Evolutionary conservation across 768 basidiomycete species (phyloP).

Genomic region (Russula lepida): DNA sequence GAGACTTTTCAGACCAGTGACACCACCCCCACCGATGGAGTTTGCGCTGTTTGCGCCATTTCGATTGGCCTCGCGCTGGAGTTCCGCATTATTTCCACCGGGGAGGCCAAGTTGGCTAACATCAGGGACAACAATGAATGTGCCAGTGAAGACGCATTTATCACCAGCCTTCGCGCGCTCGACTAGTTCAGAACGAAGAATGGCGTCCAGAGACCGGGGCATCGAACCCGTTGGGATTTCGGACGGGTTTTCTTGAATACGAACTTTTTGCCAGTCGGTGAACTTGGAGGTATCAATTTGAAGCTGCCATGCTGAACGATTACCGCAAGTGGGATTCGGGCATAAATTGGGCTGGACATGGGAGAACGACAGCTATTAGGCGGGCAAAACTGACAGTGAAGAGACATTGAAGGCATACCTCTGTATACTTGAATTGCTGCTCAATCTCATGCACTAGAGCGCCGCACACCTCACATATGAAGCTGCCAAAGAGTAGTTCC

Average conservation of each 20-base stretch:
- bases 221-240: constrained; percentile 98
- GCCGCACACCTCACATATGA: constrained; percentile 83
- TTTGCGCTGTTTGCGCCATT: constrained; percentile 51
- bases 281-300: constrained; percentile 96
- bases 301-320: constrained; percentile 84
- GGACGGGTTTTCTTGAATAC: constrained; percentile 97
- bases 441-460: constrained; percentile 88
- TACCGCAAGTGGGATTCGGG: constrained; percentile 90
- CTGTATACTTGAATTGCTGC: constrained; percentile 99
- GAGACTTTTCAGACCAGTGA: constrained; percentile 87
- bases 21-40: constrained; percentile 67
- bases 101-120: constrained; percentile 93
- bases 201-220: constrained; percentile 95
- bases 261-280: constrained; percentile 98
- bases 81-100: constrained; percentile 85
- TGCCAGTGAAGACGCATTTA: constrained; percentile 95
- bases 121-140: constrained; percentile 97
- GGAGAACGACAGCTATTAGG: background rate
- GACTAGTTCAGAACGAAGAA: constrained; percentile 90
- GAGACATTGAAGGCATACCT: constrained; percentile 40
- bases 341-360: constrained; percentile 75
- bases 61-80: constrained; percentile 77
- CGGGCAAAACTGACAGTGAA: constrained; percentile 5
- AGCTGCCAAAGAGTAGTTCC: constrained; percentile 88
- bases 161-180: constrained; percentile 99